Conservation (phyloP, 495 filamentous ascomycete genomes). For the Aspergillus saccharolyticus region DNA sequence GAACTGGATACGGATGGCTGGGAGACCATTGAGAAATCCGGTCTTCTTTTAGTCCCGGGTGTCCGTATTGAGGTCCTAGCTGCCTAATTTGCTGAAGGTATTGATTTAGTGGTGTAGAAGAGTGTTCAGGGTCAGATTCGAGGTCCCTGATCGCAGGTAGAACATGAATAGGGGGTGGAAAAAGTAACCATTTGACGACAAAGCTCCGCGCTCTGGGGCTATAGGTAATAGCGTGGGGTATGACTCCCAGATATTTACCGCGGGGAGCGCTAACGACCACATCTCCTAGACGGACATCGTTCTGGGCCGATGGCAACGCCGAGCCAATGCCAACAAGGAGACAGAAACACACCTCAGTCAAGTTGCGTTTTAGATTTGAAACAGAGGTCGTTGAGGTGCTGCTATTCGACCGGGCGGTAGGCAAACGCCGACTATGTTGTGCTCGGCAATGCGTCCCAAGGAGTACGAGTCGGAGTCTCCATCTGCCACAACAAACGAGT, state of each 20-base stretch:
- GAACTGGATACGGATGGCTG: too few relatives aligned
- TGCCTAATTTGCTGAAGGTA: neutral
- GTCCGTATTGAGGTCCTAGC: constrained; percentile 10
- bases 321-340: constrained; percentile 36
- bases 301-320: constrained; percentile 19
- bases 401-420: constrained; percentile 24
- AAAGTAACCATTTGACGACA: constrained; percentile 31
- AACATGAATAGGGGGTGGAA: constrained; percentile 26
- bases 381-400: constrained; percentile 21
- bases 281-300: constrained; percentile 34
- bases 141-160: constrained; percentile 24
- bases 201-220: constrained; percentile 16
- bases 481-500: neutral
- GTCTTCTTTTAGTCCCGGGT: constrained; percentile 18
- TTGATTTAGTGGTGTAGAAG: neutral
- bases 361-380: constrained; percentile 21
- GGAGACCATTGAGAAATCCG: constrained; percentile 23
- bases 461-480: constrained; percentile 28
- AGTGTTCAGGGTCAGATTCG: neutral
- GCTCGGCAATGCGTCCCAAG: constrained; percentile 25
- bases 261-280: constrained; percentile 30
- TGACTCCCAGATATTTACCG: constrained; percentile 16
- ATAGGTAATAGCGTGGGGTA: constrained; percentile 38
- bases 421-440: constrained; percentile 32
- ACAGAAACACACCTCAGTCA: constrained; percentile 18